A percentile compares a stretch with the other conserved stretches of the same genome.
These are phyloP conservation scores for Lachancea sp. DNA, from an alignment of 805 yeast genomes.

Conservation along the genomic window DNA sequence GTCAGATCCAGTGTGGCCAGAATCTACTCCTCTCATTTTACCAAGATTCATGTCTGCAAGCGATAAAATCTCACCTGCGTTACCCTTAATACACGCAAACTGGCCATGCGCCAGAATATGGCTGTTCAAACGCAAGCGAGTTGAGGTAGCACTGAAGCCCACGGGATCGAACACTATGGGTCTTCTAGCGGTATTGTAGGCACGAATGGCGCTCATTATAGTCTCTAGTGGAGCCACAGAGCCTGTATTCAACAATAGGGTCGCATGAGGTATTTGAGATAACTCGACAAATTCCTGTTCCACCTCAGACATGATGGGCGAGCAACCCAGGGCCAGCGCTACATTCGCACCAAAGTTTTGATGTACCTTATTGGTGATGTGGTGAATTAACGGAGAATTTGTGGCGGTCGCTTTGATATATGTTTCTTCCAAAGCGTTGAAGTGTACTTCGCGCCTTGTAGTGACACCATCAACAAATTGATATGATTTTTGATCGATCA, in stretches of 20 bases:
- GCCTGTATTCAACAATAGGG: conserved; percentile 69
- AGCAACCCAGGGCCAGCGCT: conserved; percentile 73
- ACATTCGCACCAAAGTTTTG: conserved; percentile 84
- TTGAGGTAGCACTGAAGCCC: conserved; percentile 77
- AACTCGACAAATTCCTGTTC: conserved; percentile 61
- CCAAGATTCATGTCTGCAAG: conserved; percentile 43
- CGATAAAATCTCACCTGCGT: conserved; percentile 68
- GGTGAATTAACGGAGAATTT: conserved; percentile 66
- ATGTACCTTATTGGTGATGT: conserved; percentile 84
- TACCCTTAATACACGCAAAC: conserved; percentile 72
- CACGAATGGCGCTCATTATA: conserved; percentile 46
- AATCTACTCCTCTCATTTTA: conserved; percentile 72
- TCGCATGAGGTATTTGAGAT: conserved; percentile 46
- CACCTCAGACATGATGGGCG: conserved; percentile 84
- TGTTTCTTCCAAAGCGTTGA: conserved; percentile 16
- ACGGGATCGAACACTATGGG: conserved; percentile 86
- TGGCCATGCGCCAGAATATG: conserved; percentile 50
- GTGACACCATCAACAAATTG: conserved; percentile 9
- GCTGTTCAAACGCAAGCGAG: conserved; percentile 45
- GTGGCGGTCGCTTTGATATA: conserved; percentile 23
- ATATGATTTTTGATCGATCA: conserved; percentile 18
- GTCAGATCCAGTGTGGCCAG: conserved; percentile 23
- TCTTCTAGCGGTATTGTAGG: conserved; percentile 48
- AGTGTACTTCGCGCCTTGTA: background rate
- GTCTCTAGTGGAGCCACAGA: conserved; percentile 48